A percentile compares a stretch with the other conserved stretches of the same genome.
Evolutionary conservation across 345 rosid genomes (phyloP).

Genomic region (Camelina neglecta): DNA sequence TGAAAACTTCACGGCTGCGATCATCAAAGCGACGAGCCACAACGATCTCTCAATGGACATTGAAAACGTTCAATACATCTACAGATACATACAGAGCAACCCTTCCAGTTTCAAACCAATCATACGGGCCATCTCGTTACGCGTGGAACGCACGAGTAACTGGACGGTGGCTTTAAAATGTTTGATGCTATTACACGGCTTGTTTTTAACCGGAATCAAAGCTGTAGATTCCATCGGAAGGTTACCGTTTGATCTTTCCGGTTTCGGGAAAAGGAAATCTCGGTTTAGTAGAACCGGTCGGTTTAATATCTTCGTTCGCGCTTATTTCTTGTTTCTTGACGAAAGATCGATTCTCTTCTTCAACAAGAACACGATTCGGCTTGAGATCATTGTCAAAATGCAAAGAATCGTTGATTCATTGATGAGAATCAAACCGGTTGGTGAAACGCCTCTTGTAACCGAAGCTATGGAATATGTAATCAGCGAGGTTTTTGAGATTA

Average conservation of each 20-base stretch:
- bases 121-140: conserved; percentile 46
- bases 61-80: conserved; percentile 53
- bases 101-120: conserved; percentile 61
- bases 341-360: conserved; percentile 49
- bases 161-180: conserved; percentile 85
- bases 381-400: conserved; percentile 48
- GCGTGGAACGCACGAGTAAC: conserved; percentile 57
- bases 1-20: conserved; percentile 55
- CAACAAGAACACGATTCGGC: conserved; percentile 2
- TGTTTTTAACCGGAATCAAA: conserved; percentile 53
- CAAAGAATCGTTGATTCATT: conserved; percentile 58
- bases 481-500: conserved; percentile 57
- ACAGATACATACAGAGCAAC: conserved; percentile 53
- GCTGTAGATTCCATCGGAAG: conserved; percentile 47
- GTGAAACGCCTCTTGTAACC: conserved; percentile 45
- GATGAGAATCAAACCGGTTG: conserved; percentile 61
- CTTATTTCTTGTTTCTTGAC: conserved; percentile 67
- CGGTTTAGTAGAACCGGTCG: conserved; percentile 50
- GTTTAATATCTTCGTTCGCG: conserved; percentile 57
- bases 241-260: conserved; percentile 71
- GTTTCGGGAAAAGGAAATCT: conserved; percentile 52
- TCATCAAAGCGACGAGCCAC: conserved; percentile 74
- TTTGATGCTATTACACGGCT: conserved; percentile 68
- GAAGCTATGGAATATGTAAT: conserved; percentile 74
- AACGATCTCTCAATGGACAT: conserved; percentile 55